Base-by-base conservation (phyloP, 257 asterid genomes). In the Fraxinus quadrangulata region DNA sequence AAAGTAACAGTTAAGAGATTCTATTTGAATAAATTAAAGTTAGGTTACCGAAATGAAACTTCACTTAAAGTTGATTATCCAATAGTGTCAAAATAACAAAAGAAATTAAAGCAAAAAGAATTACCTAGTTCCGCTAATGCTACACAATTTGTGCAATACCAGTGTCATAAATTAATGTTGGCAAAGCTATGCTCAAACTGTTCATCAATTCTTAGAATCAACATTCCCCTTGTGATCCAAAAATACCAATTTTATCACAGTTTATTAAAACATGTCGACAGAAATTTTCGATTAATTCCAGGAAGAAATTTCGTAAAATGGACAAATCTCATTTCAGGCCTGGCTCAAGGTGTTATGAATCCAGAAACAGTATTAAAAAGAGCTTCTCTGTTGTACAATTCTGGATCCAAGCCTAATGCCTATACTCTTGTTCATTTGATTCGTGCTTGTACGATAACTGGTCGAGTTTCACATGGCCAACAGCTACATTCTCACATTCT, bases 401-500 rank as follows among this genome's bases (percentile, higher is more conserved):
- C 88, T 71, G 87, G 80, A 73, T 84, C 86, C n/a, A 84, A 77
- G 68, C 87, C 83, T 9, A 65, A 79, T 81, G 84, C 78, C 28
- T 84, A 77, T 76, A 39, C 73, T 73, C 72, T 93, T 4, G 92
- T 89, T 81, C 86, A 84, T 14, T 83, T 91, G 83, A 87, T 76
- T 83, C 92, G 96, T 39, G 83, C 78, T 42, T 89, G 86, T 77
- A 70, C 92, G 5, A 79, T 76, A 4, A 47, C 75, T 19, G 86
- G 87, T 30, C 81, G 71, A 21, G 85, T 90, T 78, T 81, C 89
- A 1, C 81, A 80, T 7, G 91, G 93, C 31, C 88, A 89, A 73
- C 94, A 89, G 90, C 89, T 92, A 78, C 98, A 90, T 49, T 76
- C 82, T 66, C 80, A 81, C 82, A 71, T 84, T 83, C 47, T 87